Conservation (phyloP, 2,329 filamentous ascomycete genomes). For the Aspergillus pseudonomiae region DNA sequence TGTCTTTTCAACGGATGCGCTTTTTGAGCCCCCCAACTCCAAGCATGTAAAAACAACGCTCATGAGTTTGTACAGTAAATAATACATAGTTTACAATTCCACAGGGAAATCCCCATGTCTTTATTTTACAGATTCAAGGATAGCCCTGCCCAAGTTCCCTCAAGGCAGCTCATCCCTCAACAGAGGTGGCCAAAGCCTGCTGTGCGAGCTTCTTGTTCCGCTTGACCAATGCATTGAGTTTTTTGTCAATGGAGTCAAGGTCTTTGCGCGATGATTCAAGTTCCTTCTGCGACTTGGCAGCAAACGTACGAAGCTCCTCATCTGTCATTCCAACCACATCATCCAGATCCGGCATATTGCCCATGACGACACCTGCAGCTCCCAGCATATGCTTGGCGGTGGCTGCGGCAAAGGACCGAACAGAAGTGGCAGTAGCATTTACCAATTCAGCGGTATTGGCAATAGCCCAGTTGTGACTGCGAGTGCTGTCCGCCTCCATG, state of each 20-base stretch:
- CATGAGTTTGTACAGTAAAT: neutral
- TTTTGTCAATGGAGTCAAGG: constrained; percentile 56
- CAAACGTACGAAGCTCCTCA: constrained; percentile 43
- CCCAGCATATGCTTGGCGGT: constrained; percentile 43
- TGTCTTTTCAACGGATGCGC: neutral
- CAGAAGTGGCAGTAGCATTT: constrained; percentile 38
- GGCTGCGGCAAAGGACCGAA: constrained; percentile 39
- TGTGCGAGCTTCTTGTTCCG: constrained; percentile 48
- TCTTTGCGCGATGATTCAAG: constrained; percentile 73
- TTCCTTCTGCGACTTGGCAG: constrained; percentile 57
- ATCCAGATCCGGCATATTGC: constrained; percentile 39
- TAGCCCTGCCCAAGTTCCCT: neutral
- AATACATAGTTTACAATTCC: constrained; percentile 1
- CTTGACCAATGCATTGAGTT: constrained; percentile 43
- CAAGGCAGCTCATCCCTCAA: constrained; percentile 19
- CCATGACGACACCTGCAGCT: constrained; percentile 34
- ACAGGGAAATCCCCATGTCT: neutral
- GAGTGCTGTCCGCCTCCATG: constrained; percentile 43
- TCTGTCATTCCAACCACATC: constrained; percentile 47
- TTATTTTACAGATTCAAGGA: neutral
- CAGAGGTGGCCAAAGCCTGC: constrained; percentile 38
- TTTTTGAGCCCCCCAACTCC: neutral
- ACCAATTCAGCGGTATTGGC: constrained; percentile 39
- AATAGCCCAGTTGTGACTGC: constrained; percentile 42
- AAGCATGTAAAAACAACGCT: neutral